phyloP scores from a whole-genome alignment of 768 basidiomycete genomes.

The Mycena polygramma region DNA sequence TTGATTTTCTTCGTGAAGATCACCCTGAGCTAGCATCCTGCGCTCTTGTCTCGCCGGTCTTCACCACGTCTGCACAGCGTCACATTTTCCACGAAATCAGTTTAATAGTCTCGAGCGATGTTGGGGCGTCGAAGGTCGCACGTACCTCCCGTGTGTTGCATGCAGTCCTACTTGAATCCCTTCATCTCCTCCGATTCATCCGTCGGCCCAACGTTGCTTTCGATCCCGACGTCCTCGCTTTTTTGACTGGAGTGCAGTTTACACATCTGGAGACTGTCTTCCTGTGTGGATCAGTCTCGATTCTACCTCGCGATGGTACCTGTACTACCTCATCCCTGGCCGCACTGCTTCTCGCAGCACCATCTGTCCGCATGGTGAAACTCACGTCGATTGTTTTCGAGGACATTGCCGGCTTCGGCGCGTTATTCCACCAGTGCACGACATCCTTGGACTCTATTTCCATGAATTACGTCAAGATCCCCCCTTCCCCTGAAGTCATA shows the following conservation, averaged over 20 bases:
- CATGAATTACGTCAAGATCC: neutral
- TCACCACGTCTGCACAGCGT: slow-evolving; percentile 5
- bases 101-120: no score
- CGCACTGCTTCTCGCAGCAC: neutral
- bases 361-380: neutral
- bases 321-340: neutral
- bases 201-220: neutral
- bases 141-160: neutral
- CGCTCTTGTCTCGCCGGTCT: neutral
- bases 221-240: neutral
- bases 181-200: slow-evolving; percentile 1
- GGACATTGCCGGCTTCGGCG: neutral
- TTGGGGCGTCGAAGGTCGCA: neutral
- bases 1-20: neutral
- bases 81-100: neutral
- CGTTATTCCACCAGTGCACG: neutral
- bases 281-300: neutral
- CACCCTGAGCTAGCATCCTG: neutral
- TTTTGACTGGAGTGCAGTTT: neutral
- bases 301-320: no score
- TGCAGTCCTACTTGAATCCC: neutral
- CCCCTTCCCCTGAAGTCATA: neutral
- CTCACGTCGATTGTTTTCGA: neutral
- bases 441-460: neutral
- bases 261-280: neutral